Conservation (phyloP, 805 yeast species). For the Wickerhamiella azymoides region DNA sequence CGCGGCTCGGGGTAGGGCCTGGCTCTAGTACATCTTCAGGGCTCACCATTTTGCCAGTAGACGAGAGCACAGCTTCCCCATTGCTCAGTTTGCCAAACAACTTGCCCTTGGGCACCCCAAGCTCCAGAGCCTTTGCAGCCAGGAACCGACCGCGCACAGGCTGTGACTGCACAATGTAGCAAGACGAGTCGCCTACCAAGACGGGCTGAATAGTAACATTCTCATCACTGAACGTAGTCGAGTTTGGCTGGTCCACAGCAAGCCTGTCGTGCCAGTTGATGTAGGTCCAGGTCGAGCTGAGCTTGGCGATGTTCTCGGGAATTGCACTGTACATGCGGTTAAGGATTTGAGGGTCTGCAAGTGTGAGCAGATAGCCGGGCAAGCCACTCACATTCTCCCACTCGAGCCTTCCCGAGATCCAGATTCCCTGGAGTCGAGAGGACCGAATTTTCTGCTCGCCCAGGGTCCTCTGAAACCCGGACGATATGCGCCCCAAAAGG, state of each 20-base stretch:
- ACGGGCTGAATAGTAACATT: slow-evolving; percentile 19
- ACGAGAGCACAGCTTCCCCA: slow-evolving; percentile 44
- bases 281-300: slow-evolving; percentile 70
- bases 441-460: slow-evolving; percentile 46
- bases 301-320: slow-evolving; percentile 35
- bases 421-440: slow-evolving; percentile 48
- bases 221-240: slow-evolving; percentile 22
- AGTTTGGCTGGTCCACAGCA: slow-evolving; percentile 39
- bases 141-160: slow-evolving; percentile 69
- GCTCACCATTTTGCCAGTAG: slow-evolving; percentile 41
- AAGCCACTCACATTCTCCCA: slow-evolving; percentile 85
- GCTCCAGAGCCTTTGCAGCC: slow-evolving; percentile 44
- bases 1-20: slow-evolving; percentile 40
- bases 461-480: slow-evolving; percentile 71
- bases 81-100: slow-evolving; percentile 43
- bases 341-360: slow-evolving; percentile 46
- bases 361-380: slow-evolving; percentile 76
- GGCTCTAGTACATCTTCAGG: slow-evolving; percentile 66
- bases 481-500: slow-evolving; percentile 68
- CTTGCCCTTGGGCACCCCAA: slow-evolving; percentile 59
- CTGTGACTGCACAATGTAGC: slow-evolving; percentile 51
- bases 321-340: slow-evolving; percentile 27
- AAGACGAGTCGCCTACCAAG: slow-evolving; percentile 24
- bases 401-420: slow-evolving; percentile 59
- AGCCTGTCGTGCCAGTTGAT: slow-evolving; percentile 59